A percentile compares a stretch with the other conserved stretches of the same genome.
Evolutionary conservation across 176 grass and related monocot genomes (phyloP).

Genomic region (Luzula sylvatica): DNA sequence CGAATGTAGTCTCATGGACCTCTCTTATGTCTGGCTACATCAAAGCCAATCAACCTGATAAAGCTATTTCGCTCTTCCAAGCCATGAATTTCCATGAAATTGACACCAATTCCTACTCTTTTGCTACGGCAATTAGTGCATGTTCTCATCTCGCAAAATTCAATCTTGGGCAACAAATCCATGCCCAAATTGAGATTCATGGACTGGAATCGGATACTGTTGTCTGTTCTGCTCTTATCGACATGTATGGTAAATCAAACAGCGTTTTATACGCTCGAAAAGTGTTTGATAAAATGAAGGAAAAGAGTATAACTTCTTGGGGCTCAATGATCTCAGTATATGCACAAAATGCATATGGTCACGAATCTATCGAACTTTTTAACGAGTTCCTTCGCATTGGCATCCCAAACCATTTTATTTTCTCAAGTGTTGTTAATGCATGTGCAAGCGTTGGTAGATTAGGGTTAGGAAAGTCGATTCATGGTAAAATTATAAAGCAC

Average conservation of each 20-base stretch:
- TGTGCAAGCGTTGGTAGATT: conserved; percentile 40
- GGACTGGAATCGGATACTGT: conserved; percentile 26
- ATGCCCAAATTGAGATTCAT: conserved; percentile 32
- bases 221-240: conserved; percentile 43
- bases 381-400: conserved; percentile 19
- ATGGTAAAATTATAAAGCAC: conserved; percentile 31
- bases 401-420: conserved; percentile 60
- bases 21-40: conserved; percentile 70
- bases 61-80: conserved; percentile 31
- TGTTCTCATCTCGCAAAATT: conserved; percentile 52
- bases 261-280: conserved; percentile 22
- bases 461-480: conserved; percentile 40
- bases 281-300: conserved; percentile 53
- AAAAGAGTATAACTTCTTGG: conserved; percentile 43
- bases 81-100: conserved; percentile 25
- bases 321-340: conserved; percentile 57
- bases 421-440: conserved; percentile 48
- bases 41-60: conserved; percentile 13
- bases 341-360: conserved; percentile 47
- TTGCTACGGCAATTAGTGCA: conserved; percentile 31
- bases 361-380: conserved; percentile 47
- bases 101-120: conserved; percentile 43
- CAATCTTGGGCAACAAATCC: conserved; percentile 37
- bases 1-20: conserved; percentile 62
- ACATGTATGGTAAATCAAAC: conserved; percentile 78